Evolutionary conservation across 1,284 basidiomycete genomes (phyloP).

Genomic region (Boletus semigastroideus): DNA sequence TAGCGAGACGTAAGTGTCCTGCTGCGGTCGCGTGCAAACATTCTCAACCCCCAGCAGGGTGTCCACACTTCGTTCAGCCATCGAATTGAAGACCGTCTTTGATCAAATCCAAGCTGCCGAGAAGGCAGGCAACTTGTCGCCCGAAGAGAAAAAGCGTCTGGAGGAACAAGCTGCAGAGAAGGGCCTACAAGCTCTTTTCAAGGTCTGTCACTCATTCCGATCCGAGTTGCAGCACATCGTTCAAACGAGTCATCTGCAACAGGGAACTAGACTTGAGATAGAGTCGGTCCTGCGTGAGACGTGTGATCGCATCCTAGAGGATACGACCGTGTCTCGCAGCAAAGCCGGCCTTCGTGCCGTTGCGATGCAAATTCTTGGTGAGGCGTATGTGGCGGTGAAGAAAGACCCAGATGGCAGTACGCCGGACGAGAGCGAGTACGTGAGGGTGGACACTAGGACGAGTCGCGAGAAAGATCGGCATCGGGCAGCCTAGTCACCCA

Average conservation of each 20-base stretch:
- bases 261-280: slow-evolving; percentile 94
- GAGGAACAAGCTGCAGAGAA: slow-evolving; percentile 98
- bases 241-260: not conserved
- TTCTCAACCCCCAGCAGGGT: slow-evolving; percentile 54
- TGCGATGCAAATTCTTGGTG: slow-evolving; percentile 82
- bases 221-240: not conserved
- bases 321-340: slow-evolving; percentile 49
- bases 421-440: slow-evolving; percentile 74
- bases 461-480: slow-evolving; percentile 47
- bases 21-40: not conserved
- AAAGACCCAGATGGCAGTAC: slow-evolving; percentile 55
- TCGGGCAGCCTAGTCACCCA: slow-evolving; percentile 14
- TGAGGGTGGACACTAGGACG: slow-evolving; percentile 75
- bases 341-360: slow-evolving; percentile 77
- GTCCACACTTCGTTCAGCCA: slow-evolving; percentile 83
- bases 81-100: slow-evolving; percentile 93
- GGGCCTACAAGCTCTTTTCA: slow-evolving; percentile 90
- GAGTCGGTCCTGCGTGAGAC: slow-evolving; percentile 93
- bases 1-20: slow-evolving; percentile 76
- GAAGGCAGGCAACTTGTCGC: slow-evolving; percentile 79
- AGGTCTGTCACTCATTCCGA: slow-evolving; percentile 44
- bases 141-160: slow-evolving; percentile 86
- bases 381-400: slow-evolving; percentile 66
- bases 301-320: slow-evolving; percentile 82
- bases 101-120: slow-evolving; percentile 94